Conservation (phyloP, 2,329 filamentous ascomycete genomes). For the Cercospora sojina region DNA sequence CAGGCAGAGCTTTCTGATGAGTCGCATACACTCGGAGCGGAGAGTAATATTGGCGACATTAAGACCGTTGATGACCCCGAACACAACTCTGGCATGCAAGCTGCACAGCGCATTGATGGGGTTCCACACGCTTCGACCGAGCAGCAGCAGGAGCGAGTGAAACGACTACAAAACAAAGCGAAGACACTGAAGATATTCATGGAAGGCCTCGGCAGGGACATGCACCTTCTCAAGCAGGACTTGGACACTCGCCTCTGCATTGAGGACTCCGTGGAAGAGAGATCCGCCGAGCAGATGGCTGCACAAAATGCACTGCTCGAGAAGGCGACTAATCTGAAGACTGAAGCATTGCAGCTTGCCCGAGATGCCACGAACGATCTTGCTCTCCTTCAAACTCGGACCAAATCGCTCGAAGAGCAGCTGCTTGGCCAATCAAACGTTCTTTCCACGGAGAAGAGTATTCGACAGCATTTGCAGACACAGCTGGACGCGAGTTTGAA, state of each 20-base stretch:
- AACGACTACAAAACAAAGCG: constrained; percentile 12
- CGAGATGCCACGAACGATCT: constrained; percentile 25
- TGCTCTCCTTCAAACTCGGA: constrained; percentile 7
- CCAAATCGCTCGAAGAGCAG: constrained; percentile 26
- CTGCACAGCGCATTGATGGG: not conserved
- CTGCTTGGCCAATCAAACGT: constrained; percentile 24
- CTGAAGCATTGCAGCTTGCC: constrained; percentile 23
- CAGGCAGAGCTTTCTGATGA: not conserved
- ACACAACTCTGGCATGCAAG: not conserved
- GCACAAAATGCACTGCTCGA: constrained; percentile 6
- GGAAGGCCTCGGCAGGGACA: constrained; percentile 28
- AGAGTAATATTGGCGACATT: not conserved
- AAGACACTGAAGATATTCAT: constrained; percentile 28
- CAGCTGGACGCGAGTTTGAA: constrained; percentile 19
- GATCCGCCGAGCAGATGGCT: not conserved
- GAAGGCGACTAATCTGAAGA: constrained; percentile 20
- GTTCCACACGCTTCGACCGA: not conserved
- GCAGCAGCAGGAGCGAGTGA: not conserved
- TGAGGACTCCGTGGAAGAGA: not conserved
- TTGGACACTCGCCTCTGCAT: constrained; percentile 8
- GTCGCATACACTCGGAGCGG: not conserved
- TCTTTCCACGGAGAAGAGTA: constrained; percentile 30
- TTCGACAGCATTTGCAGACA: constrained; percentile 26
- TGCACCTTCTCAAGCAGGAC: constrained; percentile 23
- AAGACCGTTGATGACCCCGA: not conserved